Percentiles rank a stretch among this genome's conserved stretches.
Conservation (phyloP, 352 stramenopile genomes). For the Globisporangium yorkense region DNA sequence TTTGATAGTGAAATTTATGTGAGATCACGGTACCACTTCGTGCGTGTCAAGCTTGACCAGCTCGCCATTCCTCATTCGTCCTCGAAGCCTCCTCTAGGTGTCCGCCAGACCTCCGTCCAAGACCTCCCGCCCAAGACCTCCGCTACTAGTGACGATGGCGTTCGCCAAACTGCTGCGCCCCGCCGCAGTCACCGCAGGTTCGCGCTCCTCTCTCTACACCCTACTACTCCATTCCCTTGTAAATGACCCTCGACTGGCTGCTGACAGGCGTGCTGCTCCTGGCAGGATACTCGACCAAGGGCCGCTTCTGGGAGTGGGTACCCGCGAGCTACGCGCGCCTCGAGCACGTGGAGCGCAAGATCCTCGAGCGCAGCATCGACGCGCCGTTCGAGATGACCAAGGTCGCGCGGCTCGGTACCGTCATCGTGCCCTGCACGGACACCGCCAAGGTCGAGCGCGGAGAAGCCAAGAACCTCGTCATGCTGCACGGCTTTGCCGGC, state of each 20-base stretch:
- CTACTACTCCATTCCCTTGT: no score
- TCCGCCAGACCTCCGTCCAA: no score
- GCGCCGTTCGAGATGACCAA: slow-evolving; percentile 74
- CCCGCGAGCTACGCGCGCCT: slow-evolving; percentile 63
- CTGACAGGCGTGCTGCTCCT: slow-evolving; percentile 36
- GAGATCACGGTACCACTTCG: no score
- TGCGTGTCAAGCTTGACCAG: no score
- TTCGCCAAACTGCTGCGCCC: no score
- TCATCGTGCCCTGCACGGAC: slow-evolving; percentile 73
- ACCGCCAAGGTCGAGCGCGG: slow-evolving; percentile 29
- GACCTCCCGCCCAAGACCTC: no score
- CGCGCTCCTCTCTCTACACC: no score
- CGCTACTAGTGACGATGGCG: no score
- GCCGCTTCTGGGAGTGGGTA: slow-evolving; percentile 66
- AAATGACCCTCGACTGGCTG: neutral
- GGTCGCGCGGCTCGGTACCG: slow-evolving; percentile 67
- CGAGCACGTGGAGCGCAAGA: slow-evolving; percentile 52
- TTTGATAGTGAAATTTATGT: no score
- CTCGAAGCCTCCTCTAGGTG: no score
- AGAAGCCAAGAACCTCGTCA: slow-evolving; percentile 58
- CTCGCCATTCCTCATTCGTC: no score
- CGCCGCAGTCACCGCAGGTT: no score
- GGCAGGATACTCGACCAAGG: slow-evolving; percentile 51
- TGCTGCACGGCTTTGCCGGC: slow-evolving; percentile 77
- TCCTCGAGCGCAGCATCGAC: slow-evolving; percentile 40